A percentile compares a stretch with the other conserved stretches of the same genome.
phyloP scores from a whole-genome alignment of 495 filamentous ascomycete species.

The Tuber calosporum region DNA sequence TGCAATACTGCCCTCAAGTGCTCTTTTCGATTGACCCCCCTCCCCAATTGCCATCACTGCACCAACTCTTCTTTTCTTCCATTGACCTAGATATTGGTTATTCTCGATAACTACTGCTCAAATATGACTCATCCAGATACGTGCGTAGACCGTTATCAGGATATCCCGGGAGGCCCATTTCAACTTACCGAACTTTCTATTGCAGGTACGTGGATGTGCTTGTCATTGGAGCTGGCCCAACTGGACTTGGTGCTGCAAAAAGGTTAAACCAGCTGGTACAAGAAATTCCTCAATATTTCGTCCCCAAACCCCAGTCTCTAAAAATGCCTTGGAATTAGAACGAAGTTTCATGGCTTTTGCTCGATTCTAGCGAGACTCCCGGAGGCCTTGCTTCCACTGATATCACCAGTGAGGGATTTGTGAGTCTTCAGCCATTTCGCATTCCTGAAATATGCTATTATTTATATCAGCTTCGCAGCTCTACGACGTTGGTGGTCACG shows the following conservation, averaged over 20 bases:
- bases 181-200: constrained; percentile 7
- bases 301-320: constrained; percentile 20
- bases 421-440: constrained; percentile 52
- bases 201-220: constrained; percentile 87
- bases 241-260: constrained; percentile 94
- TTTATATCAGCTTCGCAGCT: constrained; percentile 52
- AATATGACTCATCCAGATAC: constrained; percentile 43
- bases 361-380: constrained; percentile 86
- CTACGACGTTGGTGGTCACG: constrained; percentile 98
- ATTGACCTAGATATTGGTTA: constrained; percentile 23
- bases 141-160: constrained; percentile 19
- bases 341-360: constrained; percentile 74
- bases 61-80: constrained; percentile 18
- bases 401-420: constrained; percentile 92
- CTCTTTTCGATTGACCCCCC: neutral
- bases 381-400: constrained; percentile 97
- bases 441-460: neutral
- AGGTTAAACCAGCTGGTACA: constrained; percentile 90
- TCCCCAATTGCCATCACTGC: constrained; percentile 8
- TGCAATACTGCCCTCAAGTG: constrained; percentile 24
- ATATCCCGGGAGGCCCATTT: constrained; percentile 2
- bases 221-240: constrained; percentile 96
- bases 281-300: constrained; percentile 30
- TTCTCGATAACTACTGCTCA: constrained; percentile 27
- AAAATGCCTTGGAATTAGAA: constrained; percentile 39